Evolutionary conservation across 345 rosid genomes (phyloP).

Genomic region (Firmiana major): DNA sequence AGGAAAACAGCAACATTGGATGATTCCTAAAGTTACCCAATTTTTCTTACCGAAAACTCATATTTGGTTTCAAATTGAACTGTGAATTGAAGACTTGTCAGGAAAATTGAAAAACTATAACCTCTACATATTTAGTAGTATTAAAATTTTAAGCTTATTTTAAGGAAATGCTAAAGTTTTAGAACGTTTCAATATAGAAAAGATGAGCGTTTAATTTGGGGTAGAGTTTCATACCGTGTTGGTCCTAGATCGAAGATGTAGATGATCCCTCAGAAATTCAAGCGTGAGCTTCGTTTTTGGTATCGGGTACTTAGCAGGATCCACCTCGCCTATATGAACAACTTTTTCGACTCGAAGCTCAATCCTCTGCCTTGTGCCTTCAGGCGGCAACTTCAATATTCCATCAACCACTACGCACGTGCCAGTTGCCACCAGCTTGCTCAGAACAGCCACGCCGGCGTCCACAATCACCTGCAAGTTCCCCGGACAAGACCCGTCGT

Average conservation of each 20-base stretch:
- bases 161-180: background rate
- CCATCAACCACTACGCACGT: slow-evolving; percentile 82
- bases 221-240: slow-evolving; percentile 48
- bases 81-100: background rate
- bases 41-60: background rate
- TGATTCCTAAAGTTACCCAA: background rate
- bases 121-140: background rate
- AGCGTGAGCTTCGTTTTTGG: slow-evolving; percentile 85
- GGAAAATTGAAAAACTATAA: background rate
- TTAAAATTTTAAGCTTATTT: background rate
- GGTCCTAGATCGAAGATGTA: slow-evolving; percentile 79
- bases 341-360: slow-evolving; percentile 80
- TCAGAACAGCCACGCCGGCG: slow-evolving; percentile 53
- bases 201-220: background rate
- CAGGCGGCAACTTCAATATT: slow-evolving; percentile 62
- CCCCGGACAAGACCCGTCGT: slow-evolving; percentile 85
- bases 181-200: background rate
- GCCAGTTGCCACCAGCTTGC: slow-evolving; percentile 65
- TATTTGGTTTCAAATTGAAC: background rate
- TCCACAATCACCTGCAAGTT: slow-evolving; percentile 90
- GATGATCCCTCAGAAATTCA: slow-evolving; percentile 69
- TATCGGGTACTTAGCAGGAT: slow-evolving; percentile 70
- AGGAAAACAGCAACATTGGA: background rate
- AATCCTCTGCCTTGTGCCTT: slow-evolving; percentile 71
- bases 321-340: slow-evolving; percentile 54